These are phyloP conservation scores for Pleurotus salmoneostramineus DNA, from an alignment of 768 basidiomycete species.

Conservation along the genomic window DNA sequence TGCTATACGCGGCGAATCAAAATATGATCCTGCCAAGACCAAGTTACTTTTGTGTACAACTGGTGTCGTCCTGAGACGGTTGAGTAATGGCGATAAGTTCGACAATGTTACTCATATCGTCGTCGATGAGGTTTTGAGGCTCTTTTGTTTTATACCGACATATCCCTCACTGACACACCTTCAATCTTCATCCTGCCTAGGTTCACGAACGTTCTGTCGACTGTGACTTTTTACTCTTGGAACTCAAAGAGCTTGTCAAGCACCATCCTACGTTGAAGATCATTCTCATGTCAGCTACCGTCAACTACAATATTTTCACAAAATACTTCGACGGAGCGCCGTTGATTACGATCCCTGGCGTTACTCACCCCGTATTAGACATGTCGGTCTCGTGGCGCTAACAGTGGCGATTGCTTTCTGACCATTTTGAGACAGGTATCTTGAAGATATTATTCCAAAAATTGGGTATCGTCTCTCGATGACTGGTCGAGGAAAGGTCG, in stretches of 20 bases:
- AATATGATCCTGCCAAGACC: conserved; percentile 51
- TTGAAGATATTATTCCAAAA: conserved; percentile 71
- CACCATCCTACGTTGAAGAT: conserved; percentile 68
- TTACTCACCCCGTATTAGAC: conserved; percentile 74
- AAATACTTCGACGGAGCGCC: conserved; percentile 83
- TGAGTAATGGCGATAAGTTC: conserved; percentile 72
- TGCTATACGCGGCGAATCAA: conserved; percentile 84
- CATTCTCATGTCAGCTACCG: conserved; percentile 92
- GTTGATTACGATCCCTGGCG: conserved; percentile 79
- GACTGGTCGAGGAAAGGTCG: conserved; percentile 28
- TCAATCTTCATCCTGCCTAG: conserved; percentile 31
- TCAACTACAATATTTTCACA: conserved; percentile 83
- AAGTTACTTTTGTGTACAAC: conserved; percentile 90
- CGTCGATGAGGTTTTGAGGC: conserved; percentile 72
- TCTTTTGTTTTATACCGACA: background rate
- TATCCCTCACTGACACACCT: too few relatives aligned
- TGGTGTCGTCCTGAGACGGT: conserved; percentile 81
- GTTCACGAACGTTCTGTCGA: conserved; percentile 93
- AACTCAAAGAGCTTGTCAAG: conserved; percentile 72
- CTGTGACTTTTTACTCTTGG: conserved; percentile 83
- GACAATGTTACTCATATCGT: conserved; percentile 76
- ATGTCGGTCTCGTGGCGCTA: conserved; percentile 36
- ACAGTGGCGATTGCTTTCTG: background rate
- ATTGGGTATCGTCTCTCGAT: conserved; percentile 52
- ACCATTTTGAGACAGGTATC: conserved; percentile 45